A percentile compares a stretch with the other conserved stretches of the same genome.
phyloP scores from a whole-genome alignment of 2,329 filamentous ascomycete genomes.

The Epicoccum nigrum region DNA sequence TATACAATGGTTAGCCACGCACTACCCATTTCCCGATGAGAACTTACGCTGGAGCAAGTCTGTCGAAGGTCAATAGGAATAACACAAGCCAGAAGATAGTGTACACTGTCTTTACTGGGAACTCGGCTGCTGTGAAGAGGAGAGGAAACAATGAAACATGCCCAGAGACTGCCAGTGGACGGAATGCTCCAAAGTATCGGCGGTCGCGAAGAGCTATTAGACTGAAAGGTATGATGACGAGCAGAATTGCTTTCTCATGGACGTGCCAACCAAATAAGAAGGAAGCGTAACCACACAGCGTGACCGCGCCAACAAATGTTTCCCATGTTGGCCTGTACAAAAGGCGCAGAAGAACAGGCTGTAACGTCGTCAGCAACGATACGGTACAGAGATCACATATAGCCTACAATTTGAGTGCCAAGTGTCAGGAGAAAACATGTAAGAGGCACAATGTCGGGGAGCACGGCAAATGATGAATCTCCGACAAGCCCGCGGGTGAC shows the following conservation, averaged over 20 bases:
- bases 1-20: slow-evolving; percentile 21
- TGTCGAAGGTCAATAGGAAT: slow-evolving; percentile 86
- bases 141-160: slow-evolving; percentile 95
- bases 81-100: slow-evolving; percentile 89
- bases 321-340: slow-evolving; percentile 84
- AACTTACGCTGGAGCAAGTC: slow-evolving; percentile 75
- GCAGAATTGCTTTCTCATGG: slow-evolving; percentile 93
- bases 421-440: slow-evolving; percentile 84
- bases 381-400: too few species aligned
- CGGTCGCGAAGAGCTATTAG: slow-evolving; percentile 89
- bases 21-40: not conserved
- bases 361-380: slow-evolving; percentile 15
- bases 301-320: slow-evolving; percentile 85
- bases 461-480: slow-evolving; percentile 89
- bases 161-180: slow-evolving; percentile 87
- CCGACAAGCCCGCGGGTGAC: slow-evolving; percentile 93
- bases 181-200: slow-evolving; percentile 88
- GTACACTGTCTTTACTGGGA: slow-evolving; percentile 91
- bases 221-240: slow-evolving; percentile 94
- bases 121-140: slow-evolving; percentile 89
- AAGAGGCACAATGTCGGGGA: slow-evolving; percentile 82
- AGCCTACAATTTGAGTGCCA: slow-evolving; percentile 72
- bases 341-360: slow-evolving; percentile 72
- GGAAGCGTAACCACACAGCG: slow-evolving; percentile 91
- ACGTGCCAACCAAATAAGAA: slow-evolving; percentile 99